Evolutionary conservation across 768 basidiomycete genomes (phyloP), one percentile per base, ranked within the genome.

Genomic region (Agrocybe chaxingu): DNA sequence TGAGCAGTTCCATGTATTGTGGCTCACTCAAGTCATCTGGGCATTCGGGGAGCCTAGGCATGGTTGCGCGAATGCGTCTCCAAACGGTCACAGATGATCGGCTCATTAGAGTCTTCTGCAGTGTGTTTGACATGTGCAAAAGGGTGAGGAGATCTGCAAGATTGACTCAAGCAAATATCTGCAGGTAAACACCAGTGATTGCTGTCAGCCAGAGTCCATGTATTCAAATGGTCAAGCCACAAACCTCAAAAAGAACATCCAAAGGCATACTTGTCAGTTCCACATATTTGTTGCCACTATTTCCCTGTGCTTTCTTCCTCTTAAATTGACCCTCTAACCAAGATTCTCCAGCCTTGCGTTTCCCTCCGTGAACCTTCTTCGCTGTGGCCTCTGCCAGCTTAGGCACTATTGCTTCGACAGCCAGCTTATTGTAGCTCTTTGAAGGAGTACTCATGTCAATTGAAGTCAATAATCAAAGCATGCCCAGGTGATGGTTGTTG

Each of bases 161-260:
- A 13, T 51, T 19, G 4, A 65, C 45, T 4, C 52, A 50, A 5
- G 41, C 46, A 32, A 63, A 61, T 42, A 63, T 60, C 63, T 65
- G n/a, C 39, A 33, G 24, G 24, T 24, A 24, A 2, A 24, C 24
- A 19, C 39, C 49, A 32, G 39, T 54, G 48, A 9, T 41, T 8
- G 7, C 48, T 44, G 12, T 50, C 8, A n/a, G 50, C 36, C 12
- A 31, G 19, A 13, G 39, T 16, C 8, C 12, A 13, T 18, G 6
- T 31, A 8, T 36, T n/a, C 18, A 38, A 3, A 1, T 16, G 18
- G 8, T 1, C 18, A 29, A 32, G 10, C 10, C 18, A 42, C 47
- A 11, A 24, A 65, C 67, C 55, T 67, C 67, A n/a, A 60, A 61
- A 8, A 68, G 45, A 13, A 68, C 55, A 41, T 68, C 66, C n/a